Evolutionary conservation across 2,329 filamentous ascomycete genomes (phyloP).

Genomic region (Lasiodiplodia citricola): DNA sequence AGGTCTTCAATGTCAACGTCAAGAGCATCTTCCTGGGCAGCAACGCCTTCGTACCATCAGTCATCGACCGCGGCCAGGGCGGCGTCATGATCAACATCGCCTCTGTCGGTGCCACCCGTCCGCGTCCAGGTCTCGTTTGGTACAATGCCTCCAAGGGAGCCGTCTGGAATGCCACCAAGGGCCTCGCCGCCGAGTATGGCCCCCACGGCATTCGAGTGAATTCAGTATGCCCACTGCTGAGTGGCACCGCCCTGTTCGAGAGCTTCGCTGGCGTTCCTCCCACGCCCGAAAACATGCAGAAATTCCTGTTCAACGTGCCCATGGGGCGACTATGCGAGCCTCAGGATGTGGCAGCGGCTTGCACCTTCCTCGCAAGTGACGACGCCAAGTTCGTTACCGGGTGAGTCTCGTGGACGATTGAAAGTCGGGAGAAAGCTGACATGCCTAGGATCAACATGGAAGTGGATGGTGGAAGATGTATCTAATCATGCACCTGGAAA

Average conservation of each 20-base stretch:
- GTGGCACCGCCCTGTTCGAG: slow-evolving; percentile 67
- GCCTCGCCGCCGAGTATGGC: slow-evolving; percentile 75
- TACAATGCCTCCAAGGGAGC: slow-evolving; percentile 74
- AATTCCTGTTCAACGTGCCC: slow-evolving; percentile 62
- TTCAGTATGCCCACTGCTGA: slow-evolving; percentile 71
- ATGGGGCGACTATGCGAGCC: slow-evolving; percentile 65
- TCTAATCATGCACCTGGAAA: not conserved
- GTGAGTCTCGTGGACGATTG: slow-evolving; percentile 46
- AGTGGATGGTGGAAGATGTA: slow-evolving; percentile 44
- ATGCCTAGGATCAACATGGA: slow-evolving; percentile 42
- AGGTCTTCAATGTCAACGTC: slow-evolving; percentile 71
- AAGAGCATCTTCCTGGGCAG: slow-evolving; percentile 69
- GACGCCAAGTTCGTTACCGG: slow-evolving; percentile 67
- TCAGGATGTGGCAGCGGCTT: slow-evolving; percentile 64
- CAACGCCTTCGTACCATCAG: slow-evolving; percentile 64
- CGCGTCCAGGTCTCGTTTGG: slow-evolving; percentile 69
- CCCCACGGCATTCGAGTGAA: slow-evolving; percentile 75
- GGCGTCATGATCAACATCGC: slow-evolving; percentile 70
- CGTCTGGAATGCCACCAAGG: slow-evolving; percentile 67
- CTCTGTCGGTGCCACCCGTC: slow-evolving; percentile 66
- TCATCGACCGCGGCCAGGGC: slow-evolving; percentile 60
- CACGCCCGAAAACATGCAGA: slow-evolving; percentile 60
- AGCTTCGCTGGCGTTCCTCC: slow-evolving; percentile 63
- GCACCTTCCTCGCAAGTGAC: slow-evolving; percentile 62
- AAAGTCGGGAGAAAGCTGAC: not conserved